These are phyloP conservation scores for Dovyalis caffra DNA, from an alignment of 345 rosid species.

Conservation along the genomic window DNA sequence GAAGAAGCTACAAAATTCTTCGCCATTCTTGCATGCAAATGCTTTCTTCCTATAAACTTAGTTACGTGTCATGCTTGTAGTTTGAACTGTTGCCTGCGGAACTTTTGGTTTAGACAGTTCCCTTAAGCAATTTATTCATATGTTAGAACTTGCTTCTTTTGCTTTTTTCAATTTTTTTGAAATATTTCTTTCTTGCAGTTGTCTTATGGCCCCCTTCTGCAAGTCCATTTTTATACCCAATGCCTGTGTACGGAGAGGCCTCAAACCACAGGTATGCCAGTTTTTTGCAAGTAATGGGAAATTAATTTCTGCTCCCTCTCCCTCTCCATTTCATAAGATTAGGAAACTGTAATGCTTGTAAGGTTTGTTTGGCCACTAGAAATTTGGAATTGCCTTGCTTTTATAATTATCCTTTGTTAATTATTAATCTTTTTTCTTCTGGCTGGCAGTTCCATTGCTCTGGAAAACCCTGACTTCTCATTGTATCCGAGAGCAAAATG, in stretches of 20 bases:
- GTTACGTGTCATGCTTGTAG: background rate
- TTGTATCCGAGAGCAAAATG: constrained; percentile 67
- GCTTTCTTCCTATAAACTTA: background rate
- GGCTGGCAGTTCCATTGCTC: constrained; percentile 58
- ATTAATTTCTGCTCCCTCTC: constrained; percentile 5
- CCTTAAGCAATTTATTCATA: background rate
- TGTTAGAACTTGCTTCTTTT: background rate
- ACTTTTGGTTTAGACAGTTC: background rate
- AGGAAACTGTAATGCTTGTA: background rate
- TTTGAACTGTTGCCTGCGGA: background rate
- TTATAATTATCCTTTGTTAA: background rate
- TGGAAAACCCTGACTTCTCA: constrained; percentile 64
- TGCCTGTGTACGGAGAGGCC: constrained; percentile 90
- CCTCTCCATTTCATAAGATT: background rate
- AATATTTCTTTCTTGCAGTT: constrained; percentile 44
- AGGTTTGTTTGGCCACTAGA: background rate
- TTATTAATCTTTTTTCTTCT: constrained; percentile 13
- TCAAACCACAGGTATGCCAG: constrained; percentile 80
- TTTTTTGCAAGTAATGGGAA: constrained; percentile 11
- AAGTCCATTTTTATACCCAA: constrained; percentile 74
- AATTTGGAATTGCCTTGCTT: constrained; percentile 1
- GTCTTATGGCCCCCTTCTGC: constrained; percentile 89
- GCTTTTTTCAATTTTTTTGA: background rate
- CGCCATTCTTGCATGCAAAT: background rate
- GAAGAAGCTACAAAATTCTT: background rate